Evolutionary conservation across 2,329 filamentous ascomycete species (phyloP).

Genomic region (Emericellopsis cladophorae): DNA sequence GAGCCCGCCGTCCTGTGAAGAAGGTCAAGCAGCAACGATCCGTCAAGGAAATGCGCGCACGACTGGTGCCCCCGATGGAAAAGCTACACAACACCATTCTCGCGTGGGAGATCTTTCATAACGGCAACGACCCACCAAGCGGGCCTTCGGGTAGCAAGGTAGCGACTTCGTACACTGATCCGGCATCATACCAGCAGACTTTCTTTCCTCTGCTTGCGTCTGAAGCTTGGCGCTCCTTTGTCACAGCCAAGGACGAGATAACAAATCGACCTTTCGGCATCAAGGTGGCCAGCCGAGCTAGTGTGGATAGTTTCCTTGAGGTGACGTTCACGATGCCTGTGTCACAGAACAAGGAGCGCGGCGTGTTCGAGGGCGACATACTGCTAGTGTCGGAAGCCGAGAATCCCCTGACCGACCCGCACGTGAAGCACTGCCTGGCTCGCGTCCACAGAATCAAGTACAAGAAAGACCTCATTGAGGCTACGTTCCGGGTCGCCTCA

Average conservation of each 20-base stretch:
- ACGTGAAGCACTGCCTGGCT: constrained; percentile 71
- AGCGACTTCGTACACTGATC: constrained; percentile 63
- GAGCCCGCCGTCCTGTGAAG: constrained; percentile 62
- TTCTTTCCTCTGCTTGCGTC: constrained; percentile 85
- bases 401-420: constrained; percentile 52
- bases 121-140: constrained; percentile 73
- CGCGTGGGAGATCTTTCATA: constrained; percentile 89
- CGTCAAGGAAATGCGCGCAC: constrained; percentile 85
- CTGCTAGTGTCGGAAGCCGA: constrained; percentile 67
- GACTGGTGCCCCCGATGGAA: constrained; percentile 80
- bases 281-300: constrained; percentile 76
- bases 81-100: constrained; percentile 76
- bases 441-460: constrained; percentile 68
- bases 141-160: constrained; percentile 64
- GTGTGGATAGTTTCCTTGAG: constrained; percentile 86
- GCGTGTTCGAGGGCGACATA: constrained; percentile 75
- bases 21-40: constrained; percentile 72
- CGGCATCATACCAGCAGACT: constrained; percentile 70
- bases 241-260: constrained; percentile 78
- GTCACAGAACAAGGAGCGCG: constrained; percentile 56
- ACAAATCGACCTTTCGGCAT: constrained; percentile 73
- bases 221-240: constrained; percentile 92
- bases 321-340: constrained; percentile 73
- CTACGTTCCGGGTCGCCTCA: constrained; percentile 74
- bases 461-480: constrained; percentile 71